Percentiles rank a stretch among this genome's conserved stretches.
Conservation (phyloP, 371 early-diverging fungal genomes). For the Lichtheimia ramosa region DNA sequence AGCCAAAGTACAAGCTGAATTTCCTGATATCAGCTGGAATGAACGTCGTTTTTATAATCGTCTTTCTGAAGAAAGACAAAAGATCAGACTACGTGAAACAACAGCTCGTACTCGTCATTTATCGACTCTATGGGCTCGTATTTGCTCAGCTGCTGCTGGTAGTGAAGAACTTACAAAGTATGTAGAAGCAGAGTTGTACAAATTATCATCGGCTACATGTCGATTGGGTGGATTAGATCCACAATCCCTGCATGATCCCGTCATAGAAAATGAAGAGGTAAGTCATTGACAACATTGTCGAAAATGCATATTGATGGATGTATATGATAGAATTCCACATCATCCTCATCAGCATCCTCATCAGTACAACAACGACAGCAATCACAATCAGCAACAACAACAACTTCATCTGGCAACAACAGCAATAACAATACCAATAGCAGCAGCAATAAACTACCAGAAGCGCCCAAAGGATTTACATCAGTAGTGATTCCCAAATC, state of each 20-base stretch:
- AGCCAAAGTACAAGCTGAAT: constrained; percentile 49
- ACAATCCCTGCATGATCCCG: constrained; percentile 23
- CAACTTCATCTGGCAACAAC: not conserved
- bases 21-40: constrained; percentile 61
- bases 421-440: not conserved
- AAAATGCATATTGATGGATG: not conserved
- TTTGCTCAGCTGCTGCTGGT: constrained; percentile 41
- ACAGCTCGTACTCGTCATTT: constrained; percentile 43
- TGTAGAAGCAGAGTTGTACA: constrained; percentile 29
- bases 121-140: constrained; percentile 29
- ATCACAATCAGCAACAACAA: too few species aligned
- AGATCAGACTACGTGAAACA: constrained; percentile 52
- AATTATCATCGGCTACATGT: constrained; percentile 35
- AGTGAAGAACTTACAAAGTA: constrained; percentile 39
- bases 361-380: too few species aligned
- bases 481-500: constrained; percentile 33
- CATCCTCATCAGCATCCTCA: constrained; percentile 1
- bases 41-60: constrained; percentile 66
- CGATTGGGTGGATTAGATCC: constrained; percentile 49
- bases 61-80: constrained; percentile 60
- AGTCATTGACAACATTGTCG: not conserved
- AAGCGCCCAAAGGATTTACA: constrained; percentile 32
- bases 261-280: constrained; percentile 8
- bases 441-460: constrained; percentile 13
- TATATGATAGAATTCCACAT: not conserved